Evolutionary conservation across 148 eudicot species (phyloP), one percentile per base, ranked within the genome.

Genomic region (Fallopia convolvulus): DNA sequence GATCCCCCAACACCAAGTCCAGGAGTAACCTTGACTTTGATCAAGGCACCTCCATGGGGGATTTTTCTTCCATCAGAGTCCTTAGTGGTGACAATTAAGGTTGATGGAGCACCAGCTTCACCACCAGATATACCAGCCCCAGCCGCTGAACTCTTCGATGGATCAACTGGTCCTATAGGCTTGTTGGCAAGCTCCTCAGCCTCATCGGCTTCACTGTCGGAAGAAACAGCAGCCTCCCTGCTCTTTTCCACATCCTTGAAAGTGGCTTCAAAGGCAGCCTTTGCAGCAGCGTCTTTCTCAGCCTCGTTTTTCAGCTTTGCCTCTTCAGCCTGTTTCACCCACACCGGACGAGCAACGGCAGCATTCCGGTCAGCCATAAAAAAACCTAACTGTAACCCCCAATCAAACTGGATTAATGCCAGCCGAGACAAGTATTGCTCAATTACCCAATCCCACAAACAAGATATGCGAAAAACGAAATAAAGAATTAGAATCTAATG

Each of bases 251-350:
- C 89, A 61, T 83, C 91, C 85, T 87, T 91, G 80, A 95, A 95
- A 0, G 99, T 95, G 32, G 99, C 99, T 74, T 95, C 99, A 74
- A 95, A 95, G 0, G 99, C 99, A 1, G 97, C 99, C 84, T 95
- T 95, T 0, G 99, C 99, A 13, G 97, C 97, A 0, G 97, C 97
- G 0, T 79, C 80, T 80, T 92, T 94, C 87, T 94, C 98, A 0
- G 98, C 98, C 80, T 94, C 95, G 74, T 86, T 92, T 84, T 94
- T 94, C 23, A 94, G 81, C 86, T 92, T 94, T 0, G 98, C 98
- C 82, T 94, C 98, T 82, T 94, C 98, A 9, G 97, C 97, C 77
- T 90, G 95, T 76, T 87, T 94, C 95, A 88, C 84, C 98, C 98
- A 94, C 73, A 94, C 81, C 52, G 98, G 95, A 81, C 91, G 86